A percentile compares a stretch with the other conserved stretches of the same genome.
These are phyloP conservation scores for Dipodascopsis uninucleata DNA, from an alignment of 805 yeast genomes.

Conservation along the genomic window DNA sequence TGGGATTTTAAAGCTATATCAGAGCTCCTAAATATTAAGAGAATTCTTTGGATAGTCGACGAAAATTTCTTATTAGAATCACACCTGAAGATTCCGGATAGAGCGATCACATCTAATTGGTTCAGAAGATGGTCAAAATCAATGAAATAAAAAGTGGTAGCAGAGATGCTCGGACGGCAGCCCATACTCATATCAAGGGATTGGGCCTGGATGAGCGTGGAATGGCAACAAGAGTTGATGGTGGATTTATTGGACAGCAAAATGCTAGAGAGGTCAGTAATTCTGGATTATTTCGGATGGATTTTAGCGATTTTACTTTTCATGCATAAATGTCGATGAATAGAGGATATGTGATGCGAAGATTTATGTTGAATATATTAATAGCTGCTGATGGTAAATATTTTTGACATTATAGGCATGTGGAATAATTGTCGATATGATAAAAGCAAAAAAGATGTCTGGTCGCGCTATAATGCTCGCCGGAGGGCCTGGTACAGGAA, in stretches of 20 bases:
- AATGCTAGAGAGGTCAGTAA: conserved; percentile 48
- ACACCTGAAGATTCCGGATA: too few relatives aligned
- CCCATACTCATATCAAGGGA: conserved; percentile 96
- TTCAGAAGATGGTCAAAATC: conserved; percentile 61
- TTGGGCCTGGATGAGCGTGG: conserved; percentile 91
- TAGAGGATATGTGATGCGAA: background rate
- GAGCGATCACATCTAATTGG: too few relatives aligned
- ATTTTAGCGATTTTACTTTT: background rate
- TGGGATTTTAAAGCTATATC: too few relatives aligned
- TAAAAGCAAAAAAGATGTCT: conserved; percentile 86
- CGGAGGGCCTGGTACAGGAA: conserved; percentile 98
- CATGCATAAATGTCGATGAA: background rate
- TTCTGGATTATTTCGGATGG: too few relatives aligned
- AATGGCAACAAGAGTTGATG: conserved; percentile 75
- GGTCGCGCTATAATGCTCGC: conserved; percentile 95
- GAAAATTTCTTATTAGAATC: too few relatives aligned
- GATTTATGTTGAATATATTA: background rate
- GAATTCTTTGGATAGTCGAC: too few relatives aligned
- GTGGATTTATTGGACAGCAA: conserved; percentile 80
- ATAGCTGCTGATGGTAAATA: conserved; percentile 54
- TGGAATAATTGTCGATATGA: conserved; percentile 89
- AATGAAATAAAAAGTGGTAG: conserved; percentile 62
- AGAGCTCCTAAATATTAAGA: too few relatives aligned
- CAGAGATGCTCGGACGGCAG: conserved; percentile 75
- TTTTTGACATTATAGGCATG: conserved; percentile 57